These are phyloP conservation scores for Camillea tinctor DNA, from an alignment of 2,329 filamentous ascomycete species.

Conservation along the genomic window DNA sequence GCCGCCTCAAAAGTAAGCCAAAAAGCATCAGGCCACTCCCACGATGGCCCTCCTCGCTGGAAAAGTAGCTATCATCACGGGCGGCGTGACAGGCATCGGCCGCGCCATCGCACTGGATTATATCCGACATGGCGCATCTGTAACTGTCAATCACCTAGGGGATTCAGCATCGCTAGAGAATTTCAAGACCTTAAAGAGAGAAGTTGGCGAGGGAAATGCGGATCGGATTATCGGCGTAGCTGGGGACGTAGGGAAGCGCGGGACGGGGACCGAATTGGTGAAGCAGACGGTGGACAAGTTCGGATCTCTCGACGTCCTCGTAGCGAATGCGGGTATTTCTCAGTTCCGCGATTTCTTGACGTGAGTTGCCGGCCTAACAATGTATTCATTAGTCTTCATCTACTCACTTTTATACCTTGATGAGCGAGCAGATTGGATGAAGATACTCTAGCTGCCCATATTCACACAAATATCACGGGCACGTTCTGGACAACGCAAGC, in stretches of 20 bases:
- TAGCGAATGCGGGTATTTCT: conserved; percentile 6
- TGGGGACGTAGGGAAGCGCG: conserved; percentile 2
- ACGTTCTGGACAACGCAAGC: conserved; percentile 67
- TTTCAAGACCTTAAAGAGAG: neutral
- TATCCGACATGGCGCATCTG: conserved; percentile 71
- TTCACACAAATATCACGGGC: conserved; percentile 55
- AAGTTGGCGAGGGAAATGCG: neutral
- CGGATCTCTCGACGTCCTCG: conserved; percentile 5
- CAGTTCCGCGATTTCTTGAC: conserved; percentile 4
- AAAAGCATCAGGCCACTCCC: too few relatives aligned
- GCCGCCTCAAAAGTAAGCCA: too few relatives aligned
- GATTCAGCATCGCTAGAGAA: neutral
- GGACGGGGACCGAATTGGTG: conserved; percentile 1
- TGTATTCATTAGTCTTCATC: neutral
- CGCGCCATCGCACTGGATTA: conserved; percentile 80
- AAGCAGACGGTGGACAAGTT: neutral
- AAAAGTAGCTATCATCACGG: conserved; percentile 40
- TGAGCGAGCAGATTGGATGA: neutral
- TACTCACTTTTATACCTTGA: neutral
- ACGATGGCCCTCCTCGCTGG: neutral
- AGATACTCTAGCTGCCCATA: neutral
- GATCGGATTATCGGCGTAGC: neutral
- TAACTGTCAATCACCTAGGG: conserved; percentile 44
- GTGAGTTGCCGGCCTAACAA: neutral
- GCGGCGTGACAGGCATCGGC: conserved; percentile 83